These are phyloP conservation scores for Picochlorum sp. DNA, from an alignment of 139 green algal species.

Conservation along the genomic window DNA sequence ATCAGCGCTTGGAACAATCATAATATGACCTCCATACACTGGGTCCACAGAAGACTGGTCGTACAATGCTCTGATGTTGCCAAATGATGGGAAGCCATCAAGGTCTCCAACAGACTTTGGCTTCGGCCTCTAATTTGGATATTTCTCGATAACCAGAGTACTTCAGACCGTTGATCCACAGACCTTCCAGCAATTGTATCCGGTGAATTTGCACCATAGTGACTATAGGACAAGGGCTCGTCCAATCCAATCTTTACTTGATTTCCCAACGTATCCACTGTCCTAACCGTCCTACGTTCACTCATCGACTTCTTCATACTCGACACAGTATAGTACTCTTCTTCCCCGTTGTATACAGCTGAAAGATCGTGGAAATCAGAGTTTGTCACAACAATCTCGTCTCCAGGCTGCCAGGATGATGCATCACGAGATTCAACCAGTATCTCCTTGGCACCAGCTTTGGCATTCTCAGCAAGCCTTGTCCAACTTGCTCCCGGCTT, in stretches of 20 bases:
- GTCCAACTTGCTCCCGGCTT: not conserved
- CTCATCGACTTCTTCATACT: not conserved
- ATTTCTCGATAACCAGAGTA: not conserved
- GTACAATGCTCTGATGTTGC: not conserved
- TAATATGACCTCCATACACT: not conserved
- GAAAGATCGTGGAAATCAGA: constrained; percentile 1
- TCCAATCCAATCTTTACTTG: not conserved
- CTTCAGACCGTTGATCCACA: not conserved
- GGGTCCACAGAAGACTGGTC: not conserved
- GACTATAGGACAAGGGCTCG: not conserved
- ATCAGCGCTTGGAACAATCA: constrained; percentile 4
- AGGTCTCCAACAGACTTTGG: not conserved
- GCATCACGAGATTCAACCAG: not conserved
- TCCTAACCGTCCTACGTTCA: not conserved
- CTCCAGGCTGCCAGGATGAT: not conserved
- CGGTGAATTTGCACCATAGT: not conserved
- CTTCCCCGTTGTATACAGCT: not conserved
- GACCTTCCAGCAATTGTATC: constrained; percentile 1
- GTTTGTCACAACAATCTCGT: not conserved
- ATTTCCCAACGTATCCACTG: not conserved
- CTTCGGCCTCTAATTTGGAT: constrained; percentile 2
- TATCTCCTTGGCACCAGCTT: not conserved
- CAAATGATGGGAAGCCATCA: not conserved
- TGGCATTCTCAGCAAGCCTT: not conserved
- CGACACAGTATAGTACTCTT: constrained; percentile 1